Percentiles rank a stretch among this genome's conserved stretches.
Conservation (phyloP, 73 alveolate species). For the Paramecium sonneborni region DNA sequence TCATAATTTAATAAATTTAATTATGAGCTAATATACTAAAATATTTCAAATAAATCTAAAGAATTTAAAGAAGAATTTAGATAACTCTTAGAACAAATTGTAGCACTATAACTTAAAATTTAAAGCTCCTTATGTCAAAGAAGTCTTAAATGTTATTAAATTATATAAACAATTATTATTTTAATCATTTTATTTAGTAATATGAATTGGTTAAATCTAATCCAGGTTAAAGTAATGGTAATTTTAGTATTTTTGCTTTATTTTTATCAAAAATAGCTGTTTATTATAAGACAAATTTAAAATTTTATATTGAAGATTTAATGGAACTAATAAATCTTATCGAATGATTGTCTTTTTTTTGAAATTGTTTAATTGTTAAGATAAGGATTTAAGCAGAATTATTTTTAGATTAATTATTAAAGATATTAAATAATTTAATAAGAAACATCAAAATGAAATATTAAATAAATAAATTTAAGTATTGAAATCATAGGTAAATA, state of each 20-base stretch:
- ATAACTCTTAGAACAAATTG: background rate
- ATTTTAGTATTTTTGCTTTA: conserved; percentile 26
- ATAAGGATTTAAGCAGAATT: conserved; percentile 65
- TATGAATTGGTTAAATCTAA: conserved; percentile 47
- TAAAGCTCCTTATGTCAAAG: conserved; percentile 61
- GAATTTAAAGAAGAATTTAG: conserved; percentile 45
- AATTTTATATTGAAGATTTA: conserved; percentile 32
- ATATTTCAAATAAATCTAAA: conserved; percentile 15
- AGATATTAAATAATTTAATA: conserved; percentile 56
- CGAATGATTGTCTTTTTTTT: conserved; percentile 48
- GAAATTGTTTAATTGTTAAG: conserved; percentile 57
- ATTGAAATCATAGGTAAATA: conserved; percentile 35
- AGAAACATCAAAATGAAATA: conserved; percentile 18
- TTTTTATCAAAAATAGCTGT: conserved; percentile 59
- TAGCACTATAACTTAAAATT: conserved; percentile 12
- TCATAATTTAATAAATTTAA: background rate
- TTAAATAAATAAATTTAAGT: conserved; percentile 45
- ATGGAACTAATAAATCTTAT: conserved; percentile 56
- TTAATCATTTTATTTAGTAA: background rate
- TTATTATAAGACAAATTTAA: conserved; percentile 50
- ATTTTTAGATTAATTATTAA: conserved; percentile 45
- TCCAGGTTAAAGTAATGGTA: conserved; percentile 52
- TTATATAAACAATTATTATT: background rate
- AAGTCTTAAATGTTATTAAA: conserved; percentile 29
- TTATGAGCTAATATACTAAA: background rate